Evolutionary conservation across 1,139 yeast species (phyloP).

Genomic region (Scheffersomyces segobiensis): DNA sequence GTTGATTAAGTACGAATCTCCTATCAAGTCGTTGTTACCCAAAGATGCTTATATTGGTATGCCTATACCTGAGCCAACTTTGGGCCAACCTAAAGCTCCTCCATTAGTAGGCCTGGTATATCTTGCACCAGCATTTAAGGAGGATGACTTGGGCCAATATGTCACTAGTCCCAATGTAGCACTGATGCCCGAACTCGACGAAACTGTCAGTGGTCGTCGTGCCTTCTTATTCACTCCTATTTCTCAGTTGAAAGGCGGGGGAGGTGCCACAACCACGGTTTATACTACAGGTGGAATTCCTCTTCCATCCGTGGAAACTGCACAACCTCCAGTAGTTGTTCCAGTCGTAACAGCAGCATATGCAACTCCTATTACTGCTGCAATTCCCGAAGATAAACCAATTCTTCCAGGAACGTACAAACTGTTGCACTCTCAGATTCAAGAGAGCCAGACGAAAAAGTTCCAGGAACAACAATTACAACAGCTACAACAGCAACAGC

Average conservation of each 20-base stretch:
- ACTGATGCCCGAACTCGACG: conserved; percentile 62
- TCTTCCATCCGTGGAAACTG: conserved; percentile 3
- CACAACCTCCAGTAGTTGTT: conserved; percentile 33
- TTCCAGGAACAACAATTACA: conserved; percentile 16
- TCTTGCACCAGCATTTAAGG: conserved; percentile 67
- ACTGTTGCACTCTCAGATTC: conserved; percentile 18
- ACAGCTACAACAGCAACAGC: conserved; percentile 18
- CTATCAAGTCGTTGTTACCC: conserved; percentile 74
- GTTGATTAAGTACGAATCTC: conserved; percentile 76
- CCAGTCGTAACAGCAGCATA: conserved; percentile 8
- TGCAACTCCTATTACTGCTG: conserved; percentile 11
- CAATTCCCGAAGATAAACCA: conserved; percentile 10
- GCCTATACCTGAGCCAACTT: conserved; percentile 80
- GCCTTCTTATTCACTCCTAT: conserved; percentile 50
- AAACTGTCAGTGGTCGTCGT: conserved; percentile 38
- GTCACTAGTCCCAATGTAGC: conserved; percentile 51
- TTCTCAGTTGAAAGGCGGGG: conserved; percentile 45
- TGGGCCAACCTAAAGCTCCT: conserved; percentile 77
- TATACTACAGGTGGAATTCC: conserved; percentile 12
- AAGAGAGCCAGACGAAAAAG: conserved; percentile 16
- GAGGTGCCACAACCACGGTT: conserved; percentile 29
- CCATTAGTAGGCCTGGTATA: conserved; percentile 92
- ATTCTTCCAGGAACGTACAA: conserved; percentile 16
- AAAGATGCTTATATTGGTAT: conserved; percentile 69
- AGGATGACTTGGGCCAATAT: conserved; percentile 79